Conservation (phyloP, 345 rosid species). For the Geranium rotundifolium region DNA sequence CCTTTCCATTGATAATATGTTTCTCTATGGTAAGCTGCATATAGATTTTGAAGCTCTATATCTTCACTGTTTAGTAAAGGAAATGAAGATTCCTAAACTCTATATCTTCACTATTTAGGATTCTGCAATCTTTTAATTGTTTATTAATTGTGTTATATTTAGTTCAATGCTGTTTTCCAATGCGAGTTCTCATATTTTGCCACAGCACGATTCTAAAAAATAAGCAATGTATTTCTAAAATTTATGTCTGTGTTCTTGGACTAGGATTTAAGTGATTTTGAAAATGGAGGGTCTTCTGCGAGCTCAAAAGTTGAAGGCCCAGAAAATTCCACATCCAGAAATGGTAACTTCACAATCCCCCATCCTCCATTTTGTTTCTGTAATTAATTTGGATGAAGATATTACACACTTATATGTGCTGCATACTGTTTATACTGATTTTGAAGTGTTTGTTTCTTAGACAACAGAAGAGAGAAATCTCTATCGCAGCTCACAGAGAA, state of each 20-base stretch:
- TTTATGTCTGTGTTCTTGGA: constrained; percentile 2
- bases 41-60: background rate
- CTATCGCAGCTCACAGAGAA: constrained; percentile 59
- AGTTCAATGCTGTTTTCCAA: no score
- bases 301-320: constrained; percentile 29
- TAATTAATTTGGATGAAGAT: no score
- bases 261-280: constrained; percentile 35
- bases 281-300: constrained; percentile 21
- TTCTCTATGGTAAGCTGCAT: background rate
- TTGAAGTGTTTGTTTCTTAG: constrained; percentile 15
- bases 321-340: constrained; percentile 34
- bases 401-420: background rate
- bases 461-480: constrained; percentile 55
- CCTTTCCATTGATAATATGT: background rate
- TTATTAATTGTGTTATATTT: no score
- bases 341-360: constrained; percentile 49
- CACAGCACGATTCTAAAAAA: background rate
- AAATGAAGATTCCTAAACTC: background rate
- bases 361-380: background rate
- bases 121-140: background rate
- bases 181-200: no score
- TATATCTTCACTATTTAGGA: background rate
- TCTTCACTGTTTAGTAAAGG: background rate
- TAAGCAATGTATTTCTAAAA: background rate
- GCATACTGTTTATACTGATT: background rate